Evolutionary conservation across 2,329 filamentous ascomycete species (phyloP), one percentile per base, ranked within the genome.

Genomic region (Botrytis pseudocinerea): DNA sequence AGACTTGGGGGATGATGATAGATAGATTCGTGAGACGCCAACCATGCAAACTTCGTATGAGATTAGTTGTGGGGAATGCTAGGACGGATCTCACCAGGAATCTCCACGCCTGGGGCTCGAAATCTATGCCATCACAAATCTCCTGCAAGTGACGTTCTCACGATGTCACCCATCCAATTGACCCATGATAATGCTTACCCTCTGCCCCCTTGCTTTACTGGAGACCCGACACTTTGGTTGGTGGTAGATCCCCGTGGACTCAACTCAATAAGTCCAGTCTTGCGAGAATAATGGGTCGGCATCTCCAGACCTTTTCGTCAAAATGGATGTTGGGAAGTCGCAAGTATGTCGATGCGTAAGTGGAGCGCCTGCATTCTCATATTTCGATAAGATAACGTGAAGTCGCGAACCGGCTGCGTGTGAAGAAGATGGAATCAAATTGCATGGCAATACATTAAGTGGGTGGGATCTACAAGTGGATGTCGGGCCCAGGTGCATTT

Each of bases 111-210:
- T n/a, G 32, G 65, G 65, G 48, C 48, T 68, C 48, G n/a, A 44
- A 42, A 68, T 68, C 65, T 42, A 38, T 68, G 22, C 48, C 35
- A 42, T 68, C 25, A 57, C 6, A 14, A 66, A 25, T 35, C n/a
- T 66, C 28, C 32, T 66, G 46, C 64, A 66, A 66, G 46, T 66
- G 64, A 66, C 64, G 32, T 51, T 54, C 46, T 66, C 64, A 54
- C 32, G 46, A 66, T 66, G 46, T 35, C 38, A 54, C 46, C 32
- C 64, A 68, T 54, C 35, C 38, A 28, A 68, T 54, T 12, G 46
- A 54, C 35, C 46, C 35, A 66, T 64, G 46, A 66, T 32, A 28
- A 20, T 57, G 35, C 35, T 68, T 68, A 68, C 25, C 40, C 7
- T 57, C n/a, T 18, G 28, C 12, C 64, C 64, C 64, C 46, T 38